These are phyloP conservation scores for Cymbomonas tetramitiformis DNA, from an alignment of 139 green algal genomes.

Conservation along the genomic window DNA sequence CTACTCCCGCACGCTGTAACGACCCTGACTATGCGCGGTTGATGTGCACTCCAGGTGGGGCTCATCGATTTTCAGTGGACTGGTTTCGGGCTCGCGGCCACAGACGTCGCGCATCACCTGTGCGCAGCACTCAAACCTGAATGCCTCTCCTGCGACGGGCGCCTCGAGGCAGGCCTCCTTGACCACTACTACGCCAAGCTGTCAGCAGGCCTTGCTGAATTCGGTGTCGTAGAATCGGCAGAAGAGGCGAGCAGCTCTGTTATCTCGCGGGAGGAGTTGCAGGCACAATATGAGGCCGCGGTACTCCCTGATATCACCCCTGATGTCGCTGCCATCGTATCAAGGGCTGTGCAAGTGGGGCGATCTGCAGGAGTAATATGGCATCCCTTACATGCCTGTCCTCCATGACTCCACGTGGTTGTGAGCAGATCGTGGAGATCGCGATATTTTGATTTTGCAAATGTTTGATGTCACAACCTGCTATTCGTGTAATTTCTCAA, in stretches of 20 bases:
- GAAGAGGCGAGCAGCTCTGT: background rate
- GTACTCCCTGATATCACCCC: too few species aligned
- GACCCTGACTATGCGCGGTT: background rate
- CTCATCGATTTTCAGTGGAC: slow-evolving; percentile 27
- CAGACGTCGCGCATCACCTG: slow-evolving; percentile 11
- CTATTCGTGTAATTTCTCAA: too few species aligned
- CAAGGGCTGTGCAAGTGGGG: too few species aligned
- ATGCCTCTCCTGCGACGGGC: background rate
- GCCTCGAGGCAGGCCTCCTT: background rate
- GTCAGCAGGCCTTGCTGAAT: background rate
- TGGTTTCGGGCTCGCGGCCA: slow-evolving; percentile 11
- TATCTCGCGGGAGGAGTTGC: background rate
- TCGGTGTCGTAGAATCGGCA: background rate
- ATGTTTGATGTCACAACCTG: too few species aligned
- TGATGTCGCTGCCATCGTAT: too few species aligned
- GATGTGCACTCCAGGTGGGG: too few species aligned
- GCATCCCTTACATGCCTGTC: too few species aligned
- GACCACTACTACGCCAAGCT: slow-evolving; percentile 15
- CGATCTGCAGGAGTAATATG: too few species aligned
- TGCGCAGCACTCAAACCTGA: background rate
- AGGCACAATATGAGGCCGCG: slow-evolving; percentile 10
- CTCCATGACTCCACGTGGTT: too few species aligned
- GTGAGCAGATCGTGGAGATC: too few species aligned
- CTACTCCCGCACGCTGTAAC: too few species aligned
- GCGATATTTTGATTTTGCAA: too few species aligned